Conservation (phyloP, 495 filamentous ascomycete genomes). For the Acidiella bohemica region DNA sequence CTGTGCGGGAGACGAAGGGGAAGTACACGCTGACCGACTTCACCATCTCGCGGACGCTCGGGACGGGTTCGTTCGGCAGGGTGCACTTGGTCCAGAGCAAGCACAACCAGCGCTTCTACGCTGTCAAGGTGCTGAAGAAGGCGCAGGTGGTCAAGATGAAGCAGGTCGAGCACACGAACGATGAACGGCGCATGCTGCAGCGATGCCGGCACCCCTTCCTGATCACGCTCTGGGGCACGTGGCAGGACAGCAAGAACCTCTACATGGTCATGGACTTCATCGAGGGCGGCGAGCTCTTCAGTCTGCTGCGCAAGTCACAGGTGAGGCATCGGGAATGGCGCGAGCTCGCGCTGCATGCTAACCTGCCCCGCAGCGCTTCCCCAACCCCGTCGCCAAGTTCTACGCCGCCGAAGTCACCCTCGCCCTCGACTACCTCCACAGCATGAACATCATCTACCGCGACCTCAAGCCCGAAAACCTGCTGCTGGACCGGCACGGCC, state of each 20-base stretch:
- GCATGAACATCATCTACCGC: slow-evolving; percentile 88
- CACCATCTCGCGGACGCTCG: slow-evolving; percentile 71
- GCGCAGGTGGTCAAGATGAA: slow-evolving; percentile 99
- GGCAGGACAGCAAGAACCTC: slow-evolving; percentile 84
- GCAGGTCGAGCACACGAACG: slow-evolving; percentile 97
- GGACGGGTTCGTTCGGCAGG: slow-evolving; percentile 91
- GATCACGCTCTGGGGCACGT: slow-evolving; percentile 95
- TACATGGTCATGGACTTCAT: slow-evolving; percentile 99
- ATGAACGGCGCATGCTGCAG: slow-evolving; percentile 87
- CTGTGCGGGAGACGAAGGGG: slow-evolving; percentile 73
- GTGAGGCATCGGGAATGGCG: slow-evolving; percentile 32
- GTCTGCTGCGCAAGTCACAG: slow-evolving; percentile 86
- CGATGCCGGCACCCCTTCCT: slow-evolving; percentile 94
- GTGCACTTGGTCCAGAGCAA: slow-evolving; percentile 93
- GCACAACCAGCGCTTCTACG: slow-evolving; percentile 95
- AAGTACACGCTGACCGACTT: slow-evolving; percentile 93
- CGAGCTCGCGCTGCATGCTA: neutral
- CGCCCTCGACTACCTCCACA: slow-evolving; percentile 91
- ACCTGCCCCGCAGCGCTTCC: slow-evolving; percentile 58
- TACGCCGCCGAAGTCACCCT: slow-evolving; percentile 96
- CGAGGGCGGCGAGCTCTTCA: slow-evolving; percentile 97
- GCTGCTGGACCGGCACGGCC: slow-evolving; percentile 86
- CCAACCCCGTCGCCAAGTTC: slow-evolving; percentile 97
- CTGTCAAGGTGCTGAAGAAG: slow-evolving; percentile 96
- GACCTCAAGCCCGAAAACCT: slow-evolving; percentile 96